Evolutionary conservation across 2,329 filamentous ascomycete species (phyloP), one percentile per base, ranked within the genome.

Genomic region (Huntiella savannae): DNA sequence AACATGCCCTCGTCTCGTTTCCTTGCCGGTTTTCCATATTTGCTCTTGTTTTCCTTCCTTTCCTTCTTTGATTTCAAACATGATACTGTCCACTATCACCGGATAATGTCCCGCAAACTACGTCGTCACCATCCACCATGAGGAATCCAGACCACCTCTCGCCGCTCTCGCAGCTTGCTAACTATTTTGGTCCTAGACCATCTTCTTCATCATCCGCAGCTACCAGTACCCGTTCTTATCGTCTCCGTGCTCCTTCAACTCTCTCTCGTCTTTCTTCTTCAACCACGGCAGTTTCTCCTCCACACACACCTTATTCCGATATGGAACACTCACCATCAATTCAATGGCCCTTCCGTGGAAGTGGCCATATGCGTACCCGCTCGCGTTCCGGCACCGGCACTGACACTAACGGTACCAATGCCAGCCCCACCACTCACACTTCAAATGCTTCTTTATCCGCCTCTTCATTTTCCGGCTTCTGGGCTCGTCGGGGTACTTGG

Each of bases 341-440:
- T 28, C 51, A 49, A 36, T 52, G 49, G 49, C 51, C 51, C n/a
- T 52, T 52, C 22, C 51, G 47, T 13, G 45, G 45, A 40, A 49
- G 39, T 46, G 42, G 45, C 3, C 45, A 45, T 17, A 19, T 48
- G n/a, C 22, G 22, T 28, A 28, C 22, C 22, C 39, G 43, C 32
- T 40, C 35, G 22, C 36, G 28, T 46, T 43, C 49, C 3, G 28
- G 38, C n/a, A 42, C 43, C 15, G 43, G 48, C 35, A 41, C 43
- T 43, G 33, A 50, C 49, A 48, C 47, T 15, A 39, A 28, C 33
- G 19, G 12, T 39, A 22, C 38, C 6, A 32, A 16, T 22, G 22
- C 10, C 33, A 43, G 43, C n/a, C 40, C 12, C 13, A 17, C 19
- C 34, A 15, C 45, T 19, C 8, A 22, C 32, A 40, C 36, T 22